Conservation (phyloP, 2,329 filamentous ascomycete species). For the Phialophora tarda region DNA sequence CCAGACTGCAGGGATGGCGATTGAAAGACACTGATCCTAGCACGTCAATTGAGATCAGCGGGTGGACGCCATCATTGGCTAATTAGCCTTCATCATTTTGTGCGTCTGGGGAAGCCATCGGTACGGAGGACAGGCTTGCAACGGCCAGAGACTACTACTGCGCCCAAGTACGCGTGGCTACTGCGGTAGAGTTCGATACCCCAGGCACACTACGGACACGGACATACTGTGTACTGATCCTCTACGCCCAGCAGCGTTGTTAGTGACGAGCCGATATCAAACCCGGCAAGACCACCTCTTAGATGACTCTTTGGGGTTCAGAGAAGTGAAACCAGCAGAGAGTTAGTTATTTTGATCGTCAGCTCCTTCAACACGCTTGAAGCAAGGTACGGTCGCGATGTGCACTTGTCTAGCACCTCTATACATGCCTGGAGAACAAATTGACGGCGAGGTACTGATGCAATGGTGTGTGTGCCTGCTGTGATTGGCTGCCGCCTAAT, state of each 20-base stretch:
- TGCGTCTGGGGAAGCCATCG: background rate
- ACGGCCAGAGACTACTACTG: background rate
- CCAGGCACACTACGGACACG: slow-evolving; percentile 1
- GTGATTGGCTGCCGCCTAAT: slow-evolving; percentile 19
- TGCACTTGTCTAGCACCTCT: background rate
- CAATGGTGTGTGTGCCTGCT: slow-evolving; percentile 4
- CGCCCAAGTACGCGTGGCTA: background rate
- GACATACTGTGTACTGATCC: background rate
- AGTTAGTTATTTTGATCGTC: slow-evolving; percentile 13
- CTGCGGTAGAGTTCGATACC: background rate
- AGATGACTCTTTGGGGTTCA: background rate
- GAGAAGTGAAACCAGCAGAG: slow-evolving; percentile 18
- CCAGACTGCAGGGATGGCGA: background rate
- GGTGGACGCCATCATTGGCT: slow-evolving; percentile 10
- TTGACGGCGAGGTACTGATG: background rate
- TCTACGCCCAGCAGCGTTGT: background rate
- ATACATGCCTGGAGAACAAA: slow-evolving; percentile 3
- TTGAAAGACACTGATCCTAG: background rate
- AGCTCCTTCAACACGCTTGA: slow-evolving; percentile 6
- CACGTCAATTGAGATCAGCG: slow-evolving; percentile 10
- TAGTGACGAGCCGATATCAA: background rate
- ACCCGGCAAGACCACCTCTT: background rate
- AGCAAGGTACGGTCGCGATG: slow-evolving; percentile 6
- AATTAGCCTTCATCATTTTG: background rate
- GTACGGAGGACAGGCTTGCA: background rate